phyloP scores from a whole-genome alignment of 2,329 filamentous ascomycete genomes.

The Madurella mycetomatis region DNA sequence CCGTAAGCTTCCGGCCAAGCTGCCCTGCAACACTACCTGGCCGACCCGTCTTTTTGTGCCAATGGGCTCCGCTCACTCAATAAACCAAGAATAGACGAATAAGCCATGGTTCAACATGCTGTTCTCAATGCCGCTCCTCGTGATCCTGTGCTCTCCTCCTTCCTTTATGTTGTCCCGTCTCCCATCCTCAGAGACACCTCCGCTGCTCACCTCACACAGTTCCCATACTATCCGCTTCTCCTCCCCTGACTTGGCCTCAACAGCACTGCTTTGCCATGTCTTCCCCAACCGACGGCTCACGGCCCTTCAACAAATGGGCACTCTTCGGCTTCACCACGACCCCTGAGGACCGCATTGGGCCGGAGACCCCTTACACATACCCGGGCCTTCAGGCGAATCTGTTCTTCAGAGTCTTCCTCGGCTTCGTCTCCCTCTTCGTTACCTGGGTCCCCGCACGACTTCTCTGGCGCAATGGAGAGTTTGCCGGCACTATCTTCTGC shows the following conservation, averaged over 20 bases:
- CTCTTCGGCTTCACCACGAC: slow-evolving; percentile 23
- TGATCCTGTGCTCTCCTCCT: not conserved
- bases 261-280: slow-evolving; percentile 3
- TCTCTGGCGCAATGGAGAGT: slow-evolving; percentile 50
- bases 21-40: slow-evolving; percentile 4
- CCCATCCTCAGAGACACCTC: not conserved
- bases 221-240: not conserved
- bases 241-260: not conserved
- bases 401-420: slow-evolving; percentile 45
- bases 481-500: slow-evolving; percentile 49
- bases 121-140: not conserved
- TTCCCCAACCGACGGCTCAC: slow-evolving; percentile 7
- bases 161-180: not conserved
- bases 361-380: slow-evolving; percentile 22
- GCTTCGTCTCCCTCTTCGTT: slow-evolving; percentile 40
- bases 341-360: slow-evolving; percentile 21
- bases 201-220: not conserved
- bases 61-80: slow-evolving; percentile 11
- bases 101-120: slow-evolving; percentile 6
- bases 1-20: slow-evolving; percentile 9
- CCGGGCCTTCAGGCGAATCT: slow-evolving; percentile 41
- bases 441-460: slow-evolving; percentile 50
- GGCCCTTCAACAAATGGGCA: slow-evolving; percentile 12
- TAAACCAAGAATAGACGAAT: slow-evolving; percentile 15
- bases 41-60: not conserved